phyloP scores from a whole-genome alignment of 2,329 filamentous ascomycete species.

The Alternaria alternata region DNA sequence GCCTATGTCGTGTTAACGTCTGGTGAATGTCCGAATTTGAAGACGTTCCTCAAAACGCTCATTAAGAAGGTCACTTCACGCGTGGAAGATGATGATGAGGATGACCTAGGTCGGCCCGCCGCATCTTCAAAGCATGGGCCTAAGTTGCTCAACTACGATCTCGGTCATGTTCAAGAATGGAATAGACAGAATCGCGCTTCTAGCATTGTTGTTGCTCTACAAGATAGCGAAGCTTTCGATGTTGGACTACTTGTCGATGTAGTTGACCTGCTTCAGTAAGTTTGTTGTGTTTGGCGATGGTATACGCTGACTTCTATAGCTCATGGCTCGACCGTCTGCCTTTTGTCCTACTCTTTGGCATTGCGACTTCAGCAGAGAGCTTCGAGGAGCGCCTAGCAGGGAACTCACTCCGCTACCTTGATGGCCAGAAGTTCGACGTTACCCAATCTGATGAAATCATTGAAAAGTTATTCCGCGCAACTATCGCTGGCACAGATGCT shows the following conservation, averaged over 20 bases:
- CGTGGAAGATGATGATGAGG: slow-evolving; percentile 65
- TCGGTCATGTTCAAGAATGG: slow-evolving; percentile 72
- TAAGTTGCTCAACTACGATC: slow-evolving; percentile 78
- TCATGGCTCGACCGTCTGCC: slow-evolving; percentile 79
- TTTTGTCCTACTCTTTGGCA: slow-evolving; percentile 78
- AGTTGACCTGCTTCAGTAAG: slow-evolving; percentile 72
- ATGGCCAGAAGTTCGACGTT: slow-evolving; percentile 79
- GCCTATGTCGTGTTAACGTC: slow-evolving; percentile 74
- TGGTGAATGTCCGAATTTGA: slow-evolving; percentile 75
- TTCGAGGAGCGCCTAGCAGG: slow-evolving; percentile 78
- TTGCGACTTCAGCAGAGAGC: slow-evolving; percentile 82
- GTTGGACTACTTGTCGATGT: slow-evolving; percentile 74
- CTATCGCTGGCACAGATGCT: slow-evolving; percentile 66
- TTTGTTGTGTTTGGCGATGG: slow-evolving; percentile 4
- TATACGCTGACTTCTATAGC: slow-evolving; percentile 46
- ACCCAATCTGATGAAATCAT: slow-evolving; percentile 75
- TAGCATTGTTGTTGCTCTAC: slow-evolving; percentile 75
- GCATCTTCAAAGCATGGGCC: slow-evolving; percentile 59
- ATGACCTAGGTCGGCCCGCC: slow-evolving; percentile 27
- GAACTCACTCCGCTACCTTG: slow-evolving; percentile 70
- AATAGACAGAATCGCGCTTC: slow-evolving; percentile 62
- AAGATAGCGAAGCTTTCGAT: slow-evolving; percentile 86
- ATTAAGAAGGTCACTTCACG: slow-evolving; percentile 70
- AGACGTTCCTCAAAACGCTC: slow-evolving; percentile 74
- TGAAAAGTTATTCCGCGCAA: slow-evolving; percentile 73